phyloP scores from a whole-genome alignment of 1,284 basidiomycete species.

The Trichosporon ovoides region DNA sequence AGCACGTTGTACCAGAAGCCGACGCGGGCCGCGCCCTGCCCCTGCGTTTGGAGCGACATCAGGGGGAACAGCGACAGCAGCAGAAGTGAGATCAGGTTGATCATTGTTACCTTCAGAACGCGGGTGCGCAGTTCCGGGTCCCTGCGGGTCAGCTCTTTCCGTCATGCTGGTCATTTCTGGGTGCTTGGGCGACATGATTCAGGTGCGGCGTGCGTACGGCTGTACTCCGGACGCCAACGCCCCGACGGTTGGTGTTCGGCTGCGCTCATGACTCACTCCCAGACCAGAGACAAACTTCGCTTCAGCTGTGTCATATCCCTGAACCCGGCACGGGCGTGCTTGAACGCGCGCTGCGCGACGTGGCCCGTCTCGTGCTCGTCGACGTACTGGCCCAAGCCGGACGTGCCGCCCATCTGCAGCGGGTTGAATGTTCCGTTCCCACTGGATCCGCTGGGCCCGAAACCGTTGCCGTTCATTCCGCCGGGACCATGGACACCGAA shows the following conservation, averaged over 20 bases:
- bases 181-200: too few species aligned
- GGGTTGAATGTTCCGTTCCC: too few species aligned
- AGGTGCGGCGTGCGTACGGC: too few species aligned
- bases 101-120: conserved; percentile 43
- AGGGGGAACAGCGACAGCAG: conserved; percentile 42
- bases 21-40: conserved; percentile 25
- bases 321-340: conserved; percentile 20
- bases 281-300: conserved; percentile 39
- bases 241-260: too few species aligned
- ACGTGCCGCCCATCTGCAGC: neutral
- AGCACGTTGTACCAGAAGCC: conserved; percentile 47
- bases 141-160: conserved; percentile 23
- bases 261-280: conserved; percentile 36
- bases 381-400: neutral
- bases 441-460: too few species aligned
- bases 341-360: neutral
- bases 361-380: neutral
- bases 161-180: neutral
- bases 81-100: conserved; percentile 46
- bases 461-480: neutral
- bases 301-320: conserved; percentile 36
- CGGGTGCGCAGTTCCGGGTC: conserved; percentile 43
- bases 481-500: neutral
- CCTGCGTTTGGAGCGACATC: conserved; percentile 13
- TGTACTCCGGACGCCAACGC: too few species aligned